Base-by-base conservation (phyloP, 2,329 filamentous ascomycete species). In the Zymoseptoria pseudotritici region DNA sequence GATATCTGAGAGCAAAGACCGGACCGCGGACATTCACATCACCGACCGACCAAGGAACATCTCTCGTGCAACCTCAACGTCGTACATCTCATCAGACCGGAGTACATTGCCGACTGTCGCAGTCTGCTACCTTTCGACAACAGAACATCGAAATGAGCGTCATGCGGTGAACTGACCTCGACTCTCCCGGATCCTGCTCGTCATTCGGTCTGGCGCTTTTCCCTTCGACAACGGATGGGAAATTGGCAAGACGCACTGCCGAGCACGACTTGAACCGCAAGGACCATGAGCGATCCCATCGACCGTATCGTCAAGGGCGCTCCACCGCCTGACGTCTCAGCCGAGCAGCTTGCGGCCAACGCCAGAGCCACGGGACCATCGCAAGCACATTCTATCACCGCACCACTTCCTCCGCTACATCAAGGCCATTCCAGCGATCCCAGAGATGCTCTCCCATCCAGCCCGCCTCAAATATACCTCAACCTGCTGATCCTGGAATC, bases 401-500 rank as follows among this genome's bases (percentile, higher is more conserved):
- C 70, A 26, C 70, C 70, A 31, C 67, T 73, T 22, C 64, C 63
- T 3, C 67, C 77, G 57, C 54, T 58, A 19, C 63, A 73, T 79
- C 64, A 67, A 77, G 65, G 66, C 78, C 67, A 69, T 8, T 73
- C 78, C 59, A 74, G 77, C 59, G 91, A 95, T 72, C 90, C 91
- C 26, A 83, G 93, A 63, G 87, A 86, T 68, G 86, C 87, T 63
- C 85, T 93, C 17, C 92, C 92, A n/a, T 93, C 89, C 71, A 91
- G 90, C 17, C 92, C 92, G 53, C 90, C 91, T 58, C 94, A 96
- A 80, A 97, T 99, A 72, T 99, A 99, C 78, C 86, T 99, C 70
- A 99, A 99, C 76, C 87, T 99, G 22, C 84, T 99, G 61, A 95
- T 99, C 69, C 89, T 99, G 75, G 94, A 99, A 75, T 91, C 91